Conservation (phyloP, 352 stramenopile genomes). For the Phytopythium sindhum region DNA sequence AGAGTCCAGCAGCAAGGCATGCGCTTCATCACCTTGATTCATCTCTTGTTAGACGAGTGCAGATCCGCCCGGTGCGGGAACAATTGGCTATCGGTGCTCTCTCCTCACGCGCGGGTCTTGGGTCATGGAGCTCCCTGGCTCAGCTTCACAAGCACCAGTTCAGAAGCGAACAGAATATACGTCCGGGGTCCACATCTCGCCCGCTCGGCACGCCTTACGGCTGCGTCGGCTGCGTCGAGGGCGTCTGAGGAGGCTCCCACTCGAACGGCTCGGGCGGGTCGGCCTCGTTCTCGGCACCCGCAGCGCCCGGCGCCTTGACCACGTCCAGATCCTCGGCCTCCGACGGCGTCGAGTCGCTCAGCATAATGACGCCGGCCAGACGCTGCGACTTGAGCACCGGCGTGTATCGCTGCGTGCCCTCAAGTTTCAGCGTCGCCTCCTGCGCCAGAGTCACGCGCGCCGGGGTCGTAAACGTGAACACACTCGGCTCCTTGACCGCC, state of each 20-base stretch:
- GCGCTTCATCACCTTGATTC: not conserved
- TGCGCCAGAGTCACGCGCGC: slow-evolving; percentile 93
- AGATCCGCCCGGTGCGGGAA: not conserved
- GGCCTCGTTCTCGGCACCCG: slow-evolving; percentile 92
- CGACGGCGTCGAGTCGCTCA: slow-evolving; percentile 92
- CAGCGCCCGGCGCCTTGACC: slow-evolving; percentile 88
- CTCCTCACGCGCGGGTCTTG: not conserved
- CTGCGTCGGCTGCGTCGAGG: slow-evolving; percentile 12
- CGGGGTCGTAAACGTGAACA: slow-evolving; percentile 93
- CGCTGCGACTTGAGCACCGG: slow-evolving; percentile 70
- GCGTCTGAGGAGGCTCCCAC: slow-evolving; percentile 84
- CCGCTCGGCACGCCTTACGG: not conserved
- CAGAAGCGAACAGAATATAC: slow-evolving; percentile 3
- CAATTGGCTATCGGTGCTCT: not conserved
- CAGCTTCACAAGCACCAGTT: not conserved
- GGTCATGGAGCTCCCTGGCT: not conserved
- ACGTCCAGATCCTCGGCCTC: slow-evolving; percentile 93
- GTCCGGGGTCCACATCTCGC: not conserved
- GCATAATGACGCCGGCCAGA: slow-evolving; percentile 92
- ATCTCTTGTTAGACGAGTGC: not conserved
- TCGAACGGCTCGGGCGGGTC: slow-evolving; percentile 96
- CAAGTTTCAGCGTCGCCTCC: slow-evolving; percentile 88
- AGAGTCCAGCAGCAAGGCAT: slow-evolving; percentile 1
- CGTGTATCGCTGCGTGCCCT: slow-evolving; percentile 91
- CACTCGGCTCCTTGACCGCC: slow-evolving; percentile 88